Conservation (phyloP, 352 stramenopile genomes). For the Globisporangium emineosum region DNA sequence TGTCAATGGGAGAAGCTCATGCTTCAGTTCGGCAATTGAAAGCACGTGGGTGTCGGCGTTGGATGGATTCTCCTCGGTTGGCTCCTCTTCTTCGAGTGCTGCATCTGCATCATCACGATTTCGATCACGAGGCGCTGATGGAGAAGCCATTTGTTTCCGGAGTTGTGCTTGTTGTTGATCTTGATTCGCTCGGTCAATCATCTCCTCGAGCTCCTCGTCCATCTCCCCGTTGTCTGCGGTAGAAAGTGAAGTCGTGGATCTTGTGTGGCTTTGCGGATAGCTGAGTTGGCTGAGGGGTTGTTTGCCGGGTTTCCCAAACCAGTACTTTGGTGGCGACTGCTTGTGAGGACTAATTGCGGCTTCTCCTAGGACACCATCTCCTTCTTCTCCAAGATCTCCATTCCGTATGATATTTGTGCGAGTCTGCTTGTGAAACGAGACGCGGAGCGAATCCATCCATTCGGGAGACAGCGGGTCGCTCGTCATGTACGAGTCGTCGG, state of each 20-base stretch:
- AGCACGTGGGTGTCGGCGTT: background rate
- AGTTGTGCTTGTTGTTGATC: slow-evolving; percentile 18
- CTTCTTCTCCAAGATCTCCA: background rate
- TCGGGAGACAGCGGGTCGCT: slow-evolving; percentile 64
- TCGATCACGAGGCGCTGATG: background rate
- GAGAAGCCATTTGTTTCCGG: background rate
- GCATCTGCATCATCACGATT: background rate
- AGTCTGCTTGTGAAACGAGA: slow-evolving; percentile 28
- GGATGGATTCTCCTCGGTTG: background rate
- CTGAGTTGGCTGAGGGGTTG: background rate
- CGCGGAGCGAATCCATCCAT: slow-evolving; percentile 79
- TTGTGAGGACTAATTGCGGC: background rate
- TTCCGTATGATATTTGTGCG: slow-evolving; percentile 1
- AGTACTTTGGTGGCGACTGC: background rate
- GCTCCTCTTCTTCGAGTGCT: background rate
- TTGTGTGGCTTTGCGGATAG: slow-evolving; percentile 17
- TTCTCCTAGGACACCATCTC: background rate
- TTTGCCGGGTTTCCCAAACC: background rate
- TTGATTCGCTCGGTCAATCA: slow-evolving; percentile 49
- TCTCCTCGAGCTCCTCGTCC: slow-evolving; percentile 66
- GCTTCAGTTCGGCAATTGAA: slow-evolving; percentile 25
- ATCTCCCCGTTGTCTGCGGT: slow-evolving; percentile 55
- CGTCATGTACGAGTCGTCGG: slow-evolving; percentile 60
- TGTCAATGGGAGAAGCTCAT: slow-evolving; percentile 25
- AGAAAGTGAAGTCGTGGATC: slow-evolving; percentile 33